Evolutionary conservation across 352 stramenopile genomes (phyloP), one percentile per base, ranked within the genome.

Genomic region (Globisporangium middletonii): DNA sequence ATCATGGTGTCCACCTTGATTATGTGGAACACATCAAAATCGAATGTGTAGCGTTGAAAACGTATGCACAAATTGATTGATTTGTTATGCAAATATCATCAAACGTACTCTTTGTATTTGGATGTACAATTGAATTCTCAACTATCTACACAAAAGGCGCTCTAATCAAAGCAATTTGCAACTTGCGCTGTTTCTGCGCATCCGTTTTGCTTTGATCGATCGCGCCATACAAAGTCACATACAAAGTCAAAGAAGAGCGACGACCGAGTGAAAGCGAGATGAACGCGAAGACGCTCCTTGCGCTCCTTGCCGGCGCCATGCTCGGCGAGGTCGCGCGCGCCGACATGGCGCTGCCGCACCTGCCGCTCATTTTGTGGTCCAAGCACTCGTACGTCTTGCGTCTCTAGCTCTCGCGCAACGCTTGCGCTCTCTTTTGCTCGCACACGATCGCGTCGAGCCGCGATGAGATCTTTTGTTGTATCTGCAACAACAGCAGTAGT

Each of bases 341-440:
- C 30, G 42, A 59, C 18, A 73, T 59, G 28, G 55, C 83, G 42
- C 74, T 75, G 55, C 68, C 72, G 15, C 75, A 90, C 42, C 70
- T 84, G 15, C 81, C 81, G 37, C 63, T 88, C 8, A 47, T 89
- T 12, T 62, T 91, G 57, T 91, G 81, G 81, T 91, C 81, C 5
- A 44, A 83, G 51, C 71, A 68, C 55, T 57, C 76, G 81, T 91
- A 63, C 59, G 79, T 88, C 42, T 46, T 5, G 41, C 18, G 18
- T 46, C 41, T 46, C 33, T 46, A 2, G 8, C 13, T 46, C 41
- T 46, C 11, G 13, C 18, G 13, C 15, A 46, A 46, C 13, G 1
- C 15, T 19, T 13, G 15, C 18, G 41, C 41, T 46, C 41, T 4
- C 41, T 9, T 35, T 38, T 11, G 33, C 4, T 38, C 33, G 7